phyloP scores from a whole-genome alignment of 140 eudicot genomes.

The Anethum foeniculum region DNA sequence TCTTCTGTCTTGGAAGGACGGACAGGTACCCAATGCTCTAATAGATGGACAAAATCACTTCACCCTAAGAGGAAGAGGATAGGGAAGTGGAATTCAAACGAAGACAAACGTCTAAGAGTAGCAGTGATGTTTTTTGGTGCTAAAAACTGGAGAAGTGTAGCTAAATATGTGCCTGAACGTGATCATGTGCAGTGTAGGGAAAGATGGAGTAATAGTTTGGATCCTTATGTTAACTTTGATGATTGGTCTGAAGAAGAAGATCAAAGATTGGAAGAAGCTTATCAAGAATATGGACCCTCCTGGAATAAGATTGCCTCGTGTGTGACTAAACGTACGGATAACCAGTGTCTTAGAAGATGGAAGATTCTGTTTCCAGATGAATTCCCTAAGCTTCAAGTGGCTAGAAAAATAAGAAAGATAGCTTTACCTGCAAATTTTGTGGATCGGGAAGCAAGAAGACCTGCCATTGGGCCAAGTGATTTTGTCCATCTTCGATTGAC shows the following conservation, averaged over 20 bases:
- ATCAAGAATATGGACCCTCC: slow-evolving; percentile 45
- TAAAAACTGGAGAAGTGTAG: slow-evolving; percentile 65
- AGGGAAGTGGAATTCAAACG: slow-evolving; percentile 70
- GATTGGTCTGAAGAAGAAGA: slow-evolving; percentile 86
- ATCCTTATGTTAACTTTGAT: slow-evolving; percentile 54
- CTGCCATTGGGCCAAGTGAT: slow-evolving; percentile 60
- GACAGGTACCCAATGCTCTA: slow-evolving; percentile 91
- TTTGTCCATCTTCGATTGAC: slow-evolving; percentile 26
- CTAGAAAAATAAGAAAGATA: slow-evolving; percentile 43
- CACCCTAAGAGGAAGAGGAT: slow-evolving; percentile 60
- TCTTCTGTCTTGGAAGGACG: slow-evolving; percentile 72
- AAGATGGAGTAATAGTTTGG: slow-evolving; percentile 84
- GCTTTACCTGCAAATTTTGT: slow-evolving; percentile 75
- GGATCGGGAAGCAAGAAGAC: slow-evolving; percentile 69
- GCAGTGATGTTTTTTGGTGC: slow-evolving; percentile 73
- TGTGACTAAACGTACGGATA: slow-evolving; percentile 77
- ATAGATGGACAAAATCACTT: slow-evolving; percentile 80
- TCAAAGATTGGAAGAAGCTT: slow-evolving; percentile 45
- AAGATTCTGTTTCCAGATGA: slow-evolving; percentile 52
- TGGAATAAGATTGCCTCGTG: slow-evolving; percentile 84
- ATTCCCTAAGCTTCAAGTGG: slow-evolving; percentile 45
- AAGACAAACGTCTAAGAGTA: slow-evolving; percentile 70
- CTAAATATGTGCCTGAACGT: slow-evolving; percentile 69
- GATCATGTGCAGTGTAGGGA: slow-evolving; percentile 87
- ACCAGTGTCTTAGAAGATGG: slow-evolving; percentile 91